Evolutionary conservation across 371 early-diverging fungal genomes (phyloP).

Genomic region (Fennellomyces sp.): DNA sequence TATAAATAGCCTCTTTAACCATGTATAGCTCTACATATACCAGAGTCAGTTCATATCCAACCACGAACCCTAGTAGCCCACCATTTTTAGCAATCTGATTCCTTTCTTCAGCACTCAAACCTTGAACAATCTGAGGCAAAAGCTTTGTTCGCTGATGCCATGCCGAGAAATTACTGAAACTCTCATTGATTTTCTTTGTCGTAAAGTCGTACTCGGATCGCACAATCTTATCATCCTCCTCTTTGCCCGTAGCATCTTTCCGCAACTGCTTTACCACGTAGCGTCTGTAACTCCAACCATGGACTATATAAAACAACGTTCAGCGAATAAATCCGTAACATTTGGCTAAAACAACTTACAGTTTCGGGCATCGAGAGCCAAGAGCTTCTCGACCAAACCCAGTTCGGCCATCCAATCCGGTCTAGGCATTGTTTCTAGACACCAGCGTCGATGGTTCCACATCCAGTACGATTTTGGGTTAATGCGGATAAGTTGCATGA

Average conservation of each 20-base stretch:
- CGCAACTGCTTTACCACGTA: conserved; percentile 66
- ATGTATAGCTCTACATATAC: conserved; percentile 72
- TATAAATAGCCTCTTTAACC: conserved; percentile 88
- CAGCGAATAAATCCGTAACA: too few species aligned
- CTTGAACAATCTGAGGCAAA: conserved; percentile 61
- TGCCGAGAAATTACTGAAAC: conserved; percentile 95
- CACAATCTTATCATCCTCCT: conserved; percentile 26
- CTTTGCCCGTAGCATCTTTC: conserved; percentile 15
- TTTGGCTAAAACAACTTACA: conserved; percentile 61
- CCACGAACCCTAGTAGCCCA: conserved; percentile 4
- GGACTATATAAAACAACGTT: too few species aligned
- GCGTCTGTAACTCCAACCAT: conserved; percentile 95
- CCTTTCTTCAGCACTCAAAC: conserved; percentile 43
- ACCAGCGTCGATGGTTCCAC: conserved; percentile 96
- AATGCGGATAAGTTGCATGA: conserved; percentile 64
- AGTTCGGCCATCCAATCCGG: conserved; percentile 86
- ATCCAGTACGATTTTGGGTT: conserved; percentile 93
- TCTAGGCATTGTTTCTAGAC: conserved; percentile 71
- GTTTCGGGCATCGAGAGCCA: conserved; percentile 89
- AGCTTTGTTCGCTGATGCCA: conserved; percentile 94
- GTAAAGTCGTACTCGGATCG: conserved; percentile 84
- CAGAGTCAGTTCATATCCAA: too few species aligned
- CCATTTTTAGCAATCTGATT: conserved; percentile 40
- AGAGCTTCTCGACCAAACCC: conserved; percentile 71
- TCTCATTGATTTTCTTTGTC: conserved; percentile 80